A percentile compares a stretch with the other conserved stretches of the same genome.
These are phyloP conservation scores for Hymenoscyphus scutula DNA, from an alignment of 2,329 filamentous ascomycete species.

Conservation along the genomic window DNA sequence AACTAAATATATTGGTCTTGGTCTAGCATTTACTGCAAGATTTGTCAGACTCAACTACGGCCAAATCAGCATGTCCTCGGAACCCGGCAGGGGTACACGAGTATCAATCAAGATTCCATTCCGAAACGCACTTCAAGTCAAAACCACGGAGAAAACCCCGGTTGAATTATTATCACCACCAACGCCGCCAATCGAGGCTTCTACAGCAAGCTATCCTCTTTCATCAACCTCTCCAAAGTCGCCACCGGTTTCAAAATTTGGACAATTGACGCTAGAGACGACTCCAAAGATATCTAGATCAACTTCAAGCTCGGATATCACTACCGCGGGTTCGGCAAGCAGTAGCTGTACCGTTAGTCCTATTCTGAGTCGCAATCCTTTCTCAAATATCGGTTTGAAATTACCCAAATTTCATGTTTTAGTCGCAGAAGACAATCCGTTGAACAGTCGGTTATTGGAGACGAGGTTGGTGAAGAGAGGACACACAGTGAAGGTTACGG, in stretches of 20 bases:
- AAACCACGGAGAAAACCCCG: not conserved
- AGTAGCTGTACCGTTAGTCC: conserved; percentile 4
- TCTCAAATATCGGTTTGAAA: conserved; percentile 5
- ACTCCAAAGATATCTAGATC: not conserved
- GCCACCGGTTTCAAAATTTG: not conserved
- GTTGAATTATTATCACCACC: conserved; percentile 12
- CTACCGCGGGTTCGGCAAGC: not conserved
- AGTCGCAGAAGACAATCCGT: conserved; percentile 76
- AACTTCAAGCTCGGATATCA: not conserved
- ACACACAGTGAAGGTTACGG: conserved; percentile 67
- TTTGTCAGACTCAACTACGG: conserved; percentile 27
- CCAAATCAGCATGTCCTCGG: conserved; percentile 26
- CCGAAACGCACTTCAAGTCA: conserved; percentile 19
- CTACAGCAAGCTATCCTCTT: conserved; percentile 7
- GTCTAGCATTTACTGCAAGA: conserved; percentile 26
- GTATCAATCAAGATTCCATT: conserved; percentile 29
- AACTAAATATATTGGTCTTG: conserved; percentile 23
- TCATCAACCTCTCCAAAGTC: not conserved
- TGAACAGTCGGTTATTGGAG: conserved; percentile 76
- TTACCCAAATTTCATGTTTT: conserved; percentile 48
- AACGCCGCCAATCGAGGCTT: conserved; percentile 17
- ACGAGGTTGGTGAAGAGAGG: conserved; percentile 73
- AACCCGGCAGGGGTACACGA: conserved; percentile 21
- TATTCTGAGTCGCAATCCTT: conserved; percentile 10
- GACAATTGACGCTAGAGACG: not conserved